Evolutionary conservation across 2,329 filamentous ascomycete genomes (phyloP).

Genomic region (Didymella pinodella): DNA sequence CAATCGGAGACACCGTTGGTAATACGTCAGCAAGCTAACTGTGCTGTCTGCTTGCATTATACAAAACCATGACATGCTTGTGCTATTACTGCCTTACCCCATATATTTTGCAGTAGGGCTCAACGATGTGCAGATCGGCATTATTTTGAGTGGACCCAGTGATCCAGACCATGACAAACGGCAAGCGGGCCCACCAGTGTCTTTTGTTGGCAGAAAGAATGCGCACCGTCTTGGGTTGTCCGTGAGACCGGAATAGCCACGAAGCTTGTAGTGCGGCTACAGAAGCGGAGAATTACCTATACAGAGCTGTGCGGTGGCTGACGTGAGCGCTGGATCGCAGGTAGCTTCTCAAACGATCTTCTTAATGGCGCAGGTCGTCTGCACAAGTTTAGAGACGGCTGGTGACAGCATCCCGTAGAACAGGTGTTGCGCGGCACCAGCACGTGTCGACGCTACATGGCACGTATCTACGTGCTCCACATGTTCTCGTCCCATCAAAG

Average conservation of each 20-base stretch:
- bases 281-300: neutral
- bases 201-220: conserved; percentile 1
- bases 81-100: neutral
- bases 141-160: neutral
- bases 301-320: neutral
- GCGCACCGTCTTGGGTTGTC: neutral
- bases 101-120: neutral
- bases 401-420: neutral
- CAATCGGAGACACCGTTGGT: conserved; percentile 8
- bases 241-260: conserved; percentile 7
- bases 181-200: neutral
- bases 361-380: neutral
- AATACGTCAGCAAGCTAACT: conserved; percentile 3
- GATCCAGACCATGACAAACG: neutral
- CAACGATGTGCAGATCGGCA: neutral
- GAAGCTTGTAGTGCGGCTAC: conserved; percentile 2
- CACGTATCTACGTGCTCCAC: conserved; percentile 11
- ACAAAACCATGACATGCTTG: neutral
- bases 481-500: conserved; percentile 14
- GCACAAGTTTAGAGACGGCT: neutral
- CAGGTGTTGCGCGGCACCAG: neutral
- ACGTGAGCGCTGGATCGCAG: neutral
- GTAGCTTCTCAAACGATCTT: neutral
- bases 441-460: conserved; percentile 9
- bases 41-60: conserved; percentile 4